Base-by-base conservation (phyloP, 495 filamentous ascomycete genomes). In the Alectoria sarmentosa region DNA sequence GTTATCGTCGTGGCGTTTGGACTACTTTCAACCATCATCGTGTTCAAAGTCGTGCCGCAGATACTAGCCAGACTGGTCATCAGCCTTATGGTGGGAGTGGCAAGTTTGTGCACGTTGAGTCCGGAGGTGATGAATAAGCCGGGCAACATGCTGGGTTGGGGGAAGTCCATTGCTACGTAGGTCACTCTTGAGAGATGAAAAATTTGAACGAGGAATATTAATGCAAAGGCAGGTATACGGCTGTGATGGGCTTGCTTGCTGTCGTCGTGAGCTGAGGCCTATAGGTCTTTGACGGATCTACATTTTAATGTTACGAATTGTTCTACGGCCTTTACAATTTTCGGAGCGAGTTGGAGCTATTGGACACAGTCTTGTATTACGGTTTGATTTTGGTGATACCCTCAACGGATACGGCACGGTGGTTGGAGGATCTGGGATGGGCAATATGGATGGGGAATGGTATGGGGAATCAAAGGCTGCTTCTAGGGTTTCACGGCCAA, bases 1-100 rank as follows among this genome's bases (percentile, higher is more conserved):
- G 82, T 83, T 13, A 71, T 82, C 60, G 81, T 83, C 32, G 74
- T 84, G 19, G 80, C 83, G 0, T 77, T 81, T 6, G 78, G 83
- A 0, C 72, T 87, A 15, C 73, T 86, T 10, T 69, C 86, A 13
- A 85, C 85, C 0, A 78, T 89, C 23, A 70, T 88, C 36, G 82
- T 84, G 7, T 88, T 88, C 71, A 70, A 72, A 5, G 67, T 82
- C 4, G 79, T 82, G 38, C 80, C 79, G 0, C 61, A 77, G 71
- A 41, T 72, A 4, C 23, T 69, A 14, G 68, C 68, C 0, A 52
- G 70, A 26, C 56, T 72, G 34, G 68, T 72, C 7, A 68, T 72
- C 52, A 66, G 65, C 49, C 63, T 42, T 7, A 60, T 72, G 64
- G 58, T 70, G 5, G 70, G 69, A 11, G 21, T 70, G 37, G 66